Evolutionary conservation across 306 rosid genomes (phyloP), one percentile per base, ranked within the genome.

Genomic region (Pterocarpus santalinus): DNA sequence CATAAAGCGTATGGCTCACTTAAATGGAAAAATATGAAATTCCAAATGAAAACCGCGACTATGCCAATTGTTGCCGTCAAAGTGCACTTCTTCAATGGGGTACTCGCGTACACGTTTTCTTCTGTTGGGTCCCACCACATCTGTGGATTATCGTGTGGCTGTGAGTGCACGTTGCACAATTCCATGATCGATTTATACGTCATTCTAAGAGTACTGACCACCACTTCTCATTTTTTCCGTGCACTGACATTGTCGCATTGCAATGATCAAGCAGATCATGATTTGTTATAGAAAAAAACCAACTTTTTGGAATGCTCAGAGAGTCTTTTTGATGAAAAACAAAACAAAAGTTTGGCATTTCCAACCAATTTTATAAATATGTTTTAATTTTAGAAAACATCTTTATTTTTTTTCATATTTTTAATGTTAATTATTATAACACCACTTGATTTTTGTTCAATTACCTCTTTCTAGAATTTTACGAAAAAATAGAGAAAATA

Each of bases 11-110:
- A 5, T 5, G 9, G 30, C 5, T 53, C 60, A 53, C 60, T 53
- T n/a, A n/a, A 53, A n/a, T 4, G 60, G 33, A 44, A 47, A 47
- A 49, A 69, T 5, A 15, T 5, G 63, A 17, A 12, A 46, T 44
- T 69, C 60, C 41, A 22, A 15, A 30, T 2, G 17, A 67, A 60
- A 78, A 68, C 74, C 84, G 87, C 81, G 87, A 79, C 3, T 2
- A 33, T 3, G 5, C 33, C 77, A 65, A 4, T 49, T 13, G 60
- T 47, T 44, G 7, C 11, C 8, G 72, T n/a, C 39, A 5, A 39
- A 65, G 71, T n/a, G 34, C 33, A 38, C 33, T 39, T 5, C 16
- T 52, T 22, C 35, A 43, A 43, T 43, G 49, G 12, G 49, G 49
- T 43, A 43, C 49, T 43, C 49, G 49, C 49, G 73, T 10, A 72